phyloP scores from a whole-genome alignment of 2,329 filamentous ascomycete genomes.

The Cyphellophora attinorum region DNA sequence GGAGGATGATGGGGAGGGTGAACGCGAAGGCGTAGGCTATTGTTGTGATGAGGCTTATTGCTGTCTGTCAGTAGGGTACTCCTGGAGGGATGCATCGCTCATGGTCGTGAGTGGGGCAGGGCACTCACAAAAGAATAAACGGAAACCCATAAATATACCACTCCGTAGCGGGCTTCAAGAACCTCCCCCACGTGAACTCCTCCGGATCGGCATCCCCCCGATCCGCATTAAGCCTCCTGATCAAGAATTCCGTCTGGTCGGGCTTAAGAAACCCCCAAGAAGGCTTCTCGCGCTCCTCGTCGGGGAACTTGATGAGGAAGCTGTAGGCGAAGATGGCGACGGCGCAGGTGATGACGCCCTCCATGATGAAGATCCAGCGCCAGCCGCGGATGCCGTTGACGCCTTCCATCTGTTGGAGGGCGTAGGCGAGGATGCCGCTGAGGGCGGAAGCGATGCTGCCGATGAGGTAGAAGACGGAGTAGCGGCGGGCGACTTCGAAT shows the following conservation, averaged over 20 bases:
- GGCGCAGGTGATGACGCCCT: conserved; percentile 51
- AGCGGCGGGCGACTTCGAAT: conserved; percentile 6
- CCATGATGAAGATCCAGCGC: conserved; percentile 62
- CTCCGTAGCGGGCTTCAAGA: conserved; percentile 3
- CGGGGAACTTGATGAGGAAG: conserved; percentile 64
- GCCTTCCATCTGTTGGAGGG: conserved; percentile 53
- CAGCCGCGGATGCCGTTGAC: conserved; percentile 49
- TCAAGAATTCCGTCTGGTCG: conserved; percentile 48
- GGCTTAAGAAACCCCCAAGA: conserved; percentile 50
- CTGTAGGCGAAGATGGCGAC: conserved; percentile 54
- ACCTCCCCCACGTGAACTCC: neutral
- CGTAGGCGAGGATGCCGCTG: conserved; percentile 56
- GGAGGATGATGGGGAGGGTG: conserved; percentile 30
- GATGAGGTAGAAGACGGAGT: conserved; percentile 4
- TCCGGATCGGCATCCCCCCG: conserved; percentile 30
- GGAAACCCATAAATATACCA: conserved; percentile 13
- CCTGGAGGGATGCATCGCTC: too few species aligned
- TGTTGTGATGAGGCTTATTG: conserved; percentile 1
- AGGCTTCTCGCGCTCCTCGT: conserved; percentile 40
- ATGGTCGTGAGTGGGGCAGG: too few species aligned
- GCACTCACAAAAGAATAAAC: conserved; percentile 4
- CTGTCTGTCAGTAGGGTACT: neutral
- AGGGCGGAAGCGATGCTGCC: conserved; percentile 27
- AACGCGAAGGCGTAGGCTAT: conserved; percentile 16
- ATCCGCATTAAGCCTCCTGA: conserved; percentile 50